Evolutionary conservation across 192 early-diverging fungal genomes (phyloP).

Genomic region (Kappamyces sp.): DNA sequence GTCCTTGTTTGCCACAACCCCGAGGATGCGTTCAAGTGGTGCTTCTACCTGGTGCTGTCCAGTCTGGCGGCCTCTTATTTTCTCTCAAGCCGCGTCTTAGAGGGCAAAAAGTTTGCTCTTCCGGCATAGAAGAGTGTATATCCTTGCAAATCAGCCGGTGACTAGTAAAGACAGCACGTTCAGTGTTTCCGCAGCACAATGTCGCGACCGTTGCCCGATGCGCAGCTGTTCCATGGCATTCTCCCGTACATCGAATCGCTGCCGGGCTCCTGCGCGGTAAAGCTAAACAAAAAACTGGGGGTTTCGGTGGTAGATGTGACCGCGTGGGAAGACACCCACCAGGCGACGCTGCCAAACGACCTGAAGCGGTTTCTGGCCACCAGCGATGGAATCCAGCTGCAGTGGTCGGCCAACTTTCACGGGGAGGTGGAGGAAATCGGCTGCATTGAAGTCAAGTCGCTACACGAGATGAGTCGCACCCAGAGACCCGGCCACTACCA

Average conservation of each 20-base stretch:
- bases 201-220: too few species aligned
- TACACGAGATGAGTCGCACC: not conserved
- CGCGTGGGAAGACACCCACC: conserved; percentile 3
- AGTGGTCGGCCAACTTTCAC: conserved; percentile 1
- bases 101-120: too few species aligned
- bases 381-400: conserved; percentile 11
- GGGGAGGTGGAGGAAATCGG: conserved; percentile 3
- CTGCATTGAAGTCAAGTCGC: not conserved
- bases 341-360: not conserved
- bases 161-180: too few species aligned
- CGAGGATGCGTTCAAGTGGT: too few species aligned
- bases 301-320: not conserved
- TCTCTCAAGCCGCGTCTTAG: too few species aligned
- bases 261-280: not conserved
- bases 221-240: too few species aligned
- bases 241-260: conserved; percentile 14
- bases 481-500: not conserved
- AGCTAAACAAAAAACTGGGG: conserved; percentile 8
- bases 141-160: too few species aligned
- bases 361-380: conserved; percentile 5
- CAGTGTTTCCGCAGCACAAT: too few species aligned
- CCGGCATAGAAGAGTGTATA: too few species aligned
- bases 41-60: too few species aligned
- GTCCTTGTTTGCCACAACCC: too few species aligned
- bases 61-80: too few species aligned